Conservation (phyloP, 2,329 filamentous ascomycete genomes). For the Karstenula rhodostoma region DNA sequence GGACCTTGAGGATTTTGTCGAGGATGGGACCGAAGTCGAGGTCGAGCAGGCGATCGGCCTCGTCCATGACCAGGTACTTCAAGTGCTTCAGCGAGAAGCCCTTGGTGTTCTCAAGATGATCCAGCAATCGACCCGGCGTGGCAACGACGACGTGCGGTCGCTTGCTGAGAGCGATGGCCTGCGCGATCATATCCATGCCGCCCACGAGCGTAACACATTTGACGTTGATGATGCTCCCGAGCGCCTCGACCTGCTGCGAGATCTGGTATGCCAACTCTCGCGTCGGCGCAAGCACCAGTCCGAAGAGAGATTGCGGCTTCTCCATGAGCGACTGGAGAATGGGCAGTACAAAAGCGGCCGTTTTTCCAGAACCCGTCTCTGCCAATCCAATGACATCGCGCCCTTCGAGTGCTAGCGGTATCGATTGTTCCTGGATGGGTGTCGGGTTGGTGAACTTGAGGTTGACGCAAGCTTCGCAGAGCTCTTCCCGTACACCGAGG, state of each 20-base stretch:
- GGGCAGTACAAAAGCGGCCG: conserved; percentile 90
- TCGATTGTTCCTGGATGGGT: conserved; percentile 85
- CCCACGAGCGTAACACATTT: conserved; percentile 87
- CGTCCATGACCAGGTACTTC: conserved; percentile 93
- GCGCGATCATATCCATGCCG: conserved; percentile 94
- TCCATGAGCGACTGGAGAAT: conserved; percentile 90
- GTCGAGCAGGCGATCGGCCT: conserved; percentile 90
- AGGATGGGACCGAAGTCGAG: conserved; percentile 93
- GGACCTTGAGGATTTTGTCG: conserved; percentile 90
- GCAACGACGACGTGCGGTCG: conserved; percentile 94
- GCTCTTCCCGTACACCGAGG: conserved; percentile 80
- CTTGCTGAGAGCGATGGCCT: conserved; percentile 91
- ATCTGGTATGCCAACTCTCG: conserved; percentile 95
- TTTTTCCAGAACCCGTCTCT: conserved; percentile 96
- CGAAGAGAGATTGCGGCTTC: conserved; percentile 84
- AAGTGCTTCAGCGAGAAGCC: conserved; percentile 85
- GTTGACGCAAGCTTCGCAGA: conserved; percentile 86
- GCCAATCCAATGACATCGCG: conserved; percentile 92
- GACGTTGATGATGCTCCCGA: conserved; percentile 88
- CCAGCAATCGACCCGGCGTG: conserved; percentile 82
- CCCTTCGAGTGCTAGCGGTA: conserved; percentile 79
- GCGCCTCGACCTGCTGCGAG: conserved; percentile 82
- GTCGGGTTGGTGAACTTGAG: conserved; percentile 88
- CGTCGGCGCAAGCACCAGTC: conserved; percentile 90
- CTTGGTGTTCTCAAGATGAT: conserved; percentile 96